These are phyloP conservation scores for Miscanthus lutarioriparius DNA, from an alignment of 176 grass and related monocot species.

Conservation along the genomic window DNA sequence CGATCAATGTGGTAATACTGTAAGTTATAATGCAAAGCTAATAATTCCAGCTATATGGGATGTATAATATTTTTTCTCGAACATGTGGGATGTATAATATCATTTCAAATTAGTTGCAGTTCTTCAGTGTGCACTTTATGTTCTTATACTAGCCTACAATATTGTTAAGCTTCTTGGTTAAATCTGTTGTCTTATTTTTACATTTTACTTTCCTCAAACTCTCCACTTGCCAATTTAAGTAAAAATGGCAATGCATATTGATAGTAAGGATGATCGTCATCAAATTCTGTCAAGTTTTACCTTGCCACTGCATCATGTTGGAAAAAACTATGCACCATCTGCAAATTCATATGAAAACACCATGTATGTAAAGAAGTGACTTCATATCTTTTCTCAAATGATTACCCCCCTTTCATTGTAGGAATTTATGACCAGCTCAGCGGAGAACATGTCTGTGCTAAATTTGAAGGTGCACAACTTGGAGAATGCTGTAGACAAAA, in stretches of 20 bases:
- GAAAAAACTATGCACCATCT: neutral
- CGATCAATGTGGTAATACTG: neutral
- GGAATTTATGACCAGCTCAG: conserved; percentile 74
- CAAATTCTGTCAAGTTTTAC: neutral
- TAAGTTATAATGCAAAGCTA: neutral
- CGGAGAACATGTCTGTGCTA: conserved; percentile 71
- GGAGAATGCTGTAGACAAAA: conserved; percentile 68
- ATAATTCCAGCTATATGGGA: neutral
- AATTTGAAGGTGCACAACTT: conserved; percentile 84
- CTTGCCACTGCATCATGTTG: neutral
- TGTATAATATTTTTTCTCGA: neutral
- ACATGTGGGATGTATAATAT: too few species aligned
- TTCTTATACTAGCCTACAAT: neutral
- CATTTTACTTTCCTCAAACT: conserved; percentile 8
- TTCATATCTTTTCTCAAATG: conserved; percentile 6
- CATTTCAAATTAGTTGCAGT: neutral
- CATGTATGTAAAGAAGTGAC: neutral
- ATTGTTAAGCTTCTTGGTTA: neutral
- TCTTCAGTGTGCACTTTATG: neutral
- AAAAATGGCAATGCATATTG: neutral
- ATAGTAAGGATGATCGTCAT: neutral
- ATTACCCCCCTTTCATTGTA: conserved; percentile 35
- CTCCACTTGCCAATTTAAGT: conserved; percentile 2
- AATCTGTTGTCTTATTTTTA: neutral
- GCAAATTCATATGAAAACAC: neutral